Conservation (phyloP, 176 grass and related monocot species). For the Zoysia pacifica region DNA sequence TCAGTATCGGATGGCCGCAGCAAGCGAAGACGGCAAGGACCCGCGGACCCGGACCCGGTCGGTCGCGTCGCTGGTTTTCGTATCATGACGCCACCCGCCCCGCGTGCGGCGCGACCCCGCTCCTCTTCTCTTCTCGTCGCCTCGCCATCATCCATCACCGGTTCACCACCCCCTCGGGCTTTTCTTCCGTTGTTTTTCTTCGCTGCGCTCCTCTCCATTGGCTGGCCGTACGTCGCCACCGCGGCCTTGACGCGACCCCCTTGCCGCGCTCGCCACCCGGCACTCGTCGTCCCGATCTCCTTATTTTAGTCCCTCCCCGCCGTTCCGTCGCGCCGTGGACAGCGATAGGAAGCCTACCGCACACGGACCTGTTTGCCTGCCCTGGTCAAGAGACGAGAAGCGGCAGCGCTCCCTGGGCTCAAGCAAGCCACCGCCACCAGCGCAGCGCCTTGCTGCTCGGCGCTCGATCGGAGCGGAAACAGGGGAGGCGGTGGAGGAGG, state of each 20-base stretch:
- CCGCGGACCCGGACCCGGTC: neutral
- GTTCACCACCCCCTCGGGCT: neutral
- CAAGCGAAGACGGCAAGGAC: neutral
- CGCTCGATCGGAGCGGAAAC: neutral
- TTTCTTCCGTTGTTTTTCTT: neutral
- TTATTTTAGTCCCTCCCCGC: neutral
- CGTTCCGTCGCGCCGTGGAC: neutral
- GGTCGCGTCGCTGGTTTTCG: neutral
- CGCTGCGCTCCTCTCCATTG: neutral
- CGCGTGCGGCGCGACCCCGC: neutral
- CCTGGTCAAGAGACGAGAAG: neutral
- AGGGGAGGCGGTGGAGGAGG: neutral
- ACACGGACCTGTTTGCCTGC: neutral
- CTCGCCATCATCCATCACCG: neutral
- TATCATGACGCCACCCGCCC: too few relatives aligned
- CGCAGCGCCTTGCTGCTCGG: neutral
- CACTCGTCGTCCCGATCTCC: neutral
- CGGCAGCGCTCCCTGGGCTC: neutral
- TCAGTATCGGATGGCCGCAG: neutral
- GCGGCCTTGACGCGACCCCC: neutral
- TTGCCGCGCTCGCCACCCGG: too few relatives aligned
- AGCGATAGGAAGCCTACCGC: neutral
- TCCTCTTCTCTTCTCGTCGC: neutral
- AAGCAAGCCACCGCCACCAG: neutral
- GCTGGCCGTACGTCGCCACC: neutral